These are phyloP conservation scores for Cicer pinnatifidum DNA, from an alignment of 306 rosid species.

Conservation along the genomic window DNA sequence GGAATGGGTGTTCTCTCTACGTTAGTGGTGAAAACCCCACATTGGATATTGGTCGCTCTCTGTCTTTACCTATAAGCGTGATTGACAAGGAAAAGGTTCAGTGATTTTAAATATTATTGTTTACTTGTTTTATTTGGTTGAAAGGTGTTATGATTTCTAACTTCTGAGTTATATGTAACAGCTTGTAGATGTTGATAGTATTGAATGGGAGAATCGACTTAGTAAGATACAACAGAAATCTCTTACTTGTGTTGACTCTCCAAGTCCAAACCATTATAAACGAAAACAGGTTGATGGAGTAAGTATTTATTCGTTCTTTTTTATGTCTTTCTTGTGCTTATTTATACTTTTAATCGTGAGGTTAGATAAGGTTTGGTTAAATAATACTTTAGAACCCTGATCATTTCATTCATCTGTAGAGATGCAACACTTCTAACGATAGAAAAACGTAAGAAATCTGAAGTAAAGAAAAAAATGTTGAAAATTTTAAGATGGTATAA, in stretches of 20 bases:
- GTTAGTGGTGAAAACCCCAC: constrained; percentile 41
- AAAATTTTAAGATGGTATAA: background rate
- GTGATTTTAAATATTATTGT: background rate
- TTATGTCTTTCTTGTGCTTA: background rate
- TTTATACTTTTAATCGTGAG: background rate
- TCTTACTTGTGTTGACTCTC: constrained; percentile 50
- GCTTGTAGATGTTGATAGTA: constrained; percentile 51
- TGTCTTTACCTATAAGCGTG: constrained; percentile 59
- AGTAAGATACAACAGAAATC: constrained; percentile 51
- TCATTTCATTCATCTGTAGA: background rate
- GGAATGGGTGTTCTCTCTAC: constrained; percentile 52
- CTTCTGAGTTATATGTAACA: constrained; percentile 42
- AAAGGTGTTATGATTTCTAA: constrained; percentile 23
- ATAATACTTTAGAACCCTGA: background rate
- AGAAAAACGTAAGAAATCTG: background rate
- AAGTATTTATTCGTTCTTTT: constrained; percentile 29
- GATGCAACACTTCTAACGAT: background rate
- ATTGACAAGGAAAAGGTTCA: constrained; percentile 63
- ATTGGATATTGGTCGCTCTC: constrained; percentile 52
- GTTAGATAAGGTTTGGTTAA: constrained; percentile 20
- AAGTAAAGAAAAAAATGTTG: background rate
- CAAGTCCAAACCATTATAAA: constrained; percentile 42
- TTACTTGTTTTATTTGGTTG: background rate
- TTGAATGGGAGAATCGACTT: constrained; percentile 55
- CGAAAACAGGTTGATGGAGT: constrained; percentile 54